These are phyloP conservation scores for Flaveria bidentis DNA, from an alignment of 129 eudicot genomes.

Conservation along the genomic window DNA sequence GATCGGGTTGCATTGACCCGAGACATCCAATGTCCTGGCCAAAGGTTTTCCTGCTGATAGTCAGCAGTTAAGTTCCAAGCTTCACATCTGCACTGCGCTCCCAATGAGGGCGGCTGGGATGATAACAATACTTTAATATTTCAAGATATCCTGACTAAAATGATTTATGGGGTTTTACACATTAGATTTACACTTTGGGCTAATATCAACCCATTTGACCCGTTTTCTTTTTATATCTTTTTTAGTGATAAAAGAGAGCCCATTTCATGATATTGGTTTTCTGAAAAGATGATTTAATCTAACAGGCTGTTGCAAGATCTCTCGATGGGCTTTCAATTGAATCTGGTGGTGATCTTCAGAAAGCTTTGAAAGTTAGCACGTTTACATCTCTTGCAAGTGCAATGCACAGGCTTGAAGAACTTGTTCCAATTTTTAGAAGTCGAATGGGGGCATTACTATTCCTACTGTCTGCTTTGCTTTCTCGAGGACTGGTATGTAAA, in stretches of 20 bases:
- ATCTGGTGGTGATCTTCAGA: conserved; percentile 74
- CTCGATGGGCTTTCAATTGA: conserved; percentile 84
- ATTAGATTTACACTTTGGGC: background rate
- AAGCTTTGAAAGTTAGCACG: conserved; percentile 56
- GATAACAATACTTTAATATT: background rate
- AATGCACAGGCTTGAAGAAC: conserved; percentile 60
- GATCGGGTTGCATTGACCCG: background rate
- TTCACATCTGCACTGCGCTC: background rate
- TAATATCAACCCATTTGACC: background rate
- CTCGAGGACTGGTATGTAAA: conserved; percentile 88
- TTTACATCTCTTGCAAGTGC: conserved; percentile 59
- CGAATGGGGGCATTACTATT: conserved; percentile 95
- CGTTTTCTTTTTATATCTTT: background rate
- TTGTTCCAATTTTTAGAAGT: conserved; percentile 83
- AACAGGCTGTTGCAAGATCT: conserved; percentile 64
- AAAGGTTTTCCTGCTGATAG: background rate
- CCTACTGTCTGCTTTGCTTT: conserved; percentile 86
- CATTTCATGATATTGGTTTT: conserved; percentile 12
- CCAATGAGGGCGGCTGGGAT: background rate
- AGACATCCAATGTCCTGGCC: background rate
- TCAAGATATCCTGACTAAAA: background rate
- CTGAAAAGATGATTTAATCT: conserved; percentile 14
- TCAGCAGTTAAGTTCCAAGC: background rate
- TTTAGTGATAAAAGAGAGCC: background rate
- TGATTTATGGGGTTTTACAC: background rate